Evolutionary conservation across 192 early-diverging fungal genomes (phyloP).

Genomic region (Obelidium mucronatum): DNA sequence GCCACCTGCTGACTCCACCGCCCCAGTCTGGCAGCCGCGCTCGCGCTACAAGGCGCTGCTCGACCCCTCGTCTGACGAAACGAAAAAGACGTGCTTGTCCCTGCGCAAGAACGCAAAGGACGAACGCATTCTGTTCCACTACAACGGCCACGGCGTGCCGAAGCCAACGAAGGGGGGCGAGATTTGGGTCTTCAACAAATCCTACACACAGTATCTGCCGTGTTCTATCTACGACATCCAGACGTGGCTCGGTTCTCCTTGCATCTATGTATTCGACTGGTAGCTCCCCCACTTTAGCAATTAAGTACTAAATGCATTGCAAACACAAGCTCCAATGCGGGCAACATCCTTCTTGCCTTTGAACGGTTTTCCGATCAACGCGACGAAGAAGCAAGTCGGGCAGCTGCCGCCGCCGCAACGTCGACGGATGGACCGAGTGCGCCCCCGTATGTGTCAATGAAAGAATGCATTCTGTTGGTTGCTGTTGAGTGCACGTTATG

Average conservation of each 20-base stretch:
- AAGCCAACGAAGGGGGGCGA: constrained; percentile 93
- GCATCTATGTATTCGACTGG: constrained; percentile 98
- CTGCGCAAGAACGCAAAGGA: constrained; percentile 88
- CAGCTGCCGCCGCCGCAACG: background rate
- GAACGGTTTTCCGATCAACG: constrained; percentile 88
- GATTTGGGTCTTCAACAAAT: constrained; percentile 98
- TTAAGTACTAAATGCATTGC: background rate
- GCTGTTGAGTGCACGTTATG: no score
- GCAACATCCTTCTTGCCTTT: constrained; percentile 88
- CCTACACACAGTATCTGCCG: constrained; percentile 98
- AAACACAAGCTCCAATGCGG: constrained; percentile 70
- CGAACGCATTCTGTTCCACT: constrained; percentile 95
- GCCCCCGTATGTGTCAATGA: constrained; percentile 49
- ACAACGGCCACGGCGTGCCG: constrained; percentile 98
- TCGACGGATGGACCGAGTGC: background rate
- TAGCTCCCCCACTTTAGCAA: constrained; percentile 26
- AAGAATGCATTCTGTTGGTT: constrained; percentile 93
- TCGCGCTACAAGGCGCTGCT: constrained; percentile 82
- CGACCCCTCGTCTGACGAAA: constrained; percentile 93
- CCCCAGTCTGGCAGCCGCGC: constrained; percentile 75
- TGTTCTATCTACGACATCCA: constrained; percentile 91
- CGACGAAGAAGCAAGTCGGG: constrained; percentile 66
- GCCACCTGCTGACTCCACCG: background rate
- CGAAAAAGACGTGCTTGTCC: constrained; percentile 86
- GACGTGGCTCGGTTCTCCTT: constrained; percentile 93